A percentile compares a stretch with the other conserved stretches of the same genome.
Evolutionary conservation across 2,329 filamentous ascomycete species (phyloP).

Genomic region (Cercospora zeae-maydis): DNA sequence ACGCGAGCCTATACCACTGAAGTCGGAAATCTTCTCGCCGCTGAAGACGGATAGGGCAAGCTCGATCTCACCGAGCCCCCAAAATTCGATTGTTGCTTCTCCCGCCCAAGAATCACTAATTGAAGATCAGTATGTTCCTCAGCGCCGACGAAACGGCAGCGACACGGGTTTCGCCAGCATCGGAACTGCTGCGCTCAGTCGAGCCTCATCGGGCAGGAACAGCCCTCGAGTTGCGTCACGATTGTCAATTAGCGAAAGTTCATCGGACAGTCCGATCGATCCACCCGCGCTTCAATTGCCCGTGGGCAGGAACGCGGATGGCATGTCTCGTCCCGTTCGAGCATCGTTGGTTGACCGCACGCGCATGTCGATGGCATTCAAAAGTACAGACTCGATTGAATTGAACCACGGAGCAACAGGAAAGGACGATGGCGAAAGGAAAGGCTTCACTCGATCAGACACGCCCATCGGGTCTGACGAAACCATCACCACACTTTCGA

Average conservation of each 20-base stretch:
- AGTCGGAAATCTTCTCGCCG: constrained; percentile 37
- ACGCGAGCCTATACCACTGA: constrained; percentile 31
- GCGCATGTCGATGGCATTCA: constrained; percentile 44
- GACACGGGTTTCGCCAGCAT: constrained; percentile 11
- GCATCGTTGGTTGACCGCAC: constrained; percentile 48
- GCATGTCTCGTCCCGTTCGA: constrained; percentile 24
- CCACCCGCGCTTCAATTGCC: constrained; percentile 5
- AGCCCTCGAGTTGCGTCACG: constrained; percentile 12
- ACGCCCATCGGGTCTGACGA: constrained; percentile 16
- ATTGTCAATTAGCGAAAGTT: constrained; percentile 18
- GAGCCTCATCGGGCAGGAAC: constrained; percentile 16
- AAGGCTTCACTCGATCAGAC: not conserved
- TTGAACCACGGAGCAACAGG: not conserved
- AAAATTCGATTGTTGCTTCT: constrained; percentile 20
- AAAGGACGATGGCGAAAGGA: not conserved
- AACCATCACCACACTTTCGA: constrained; percentile 34
- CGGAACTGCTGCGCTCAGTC: constrained; percentile 9
- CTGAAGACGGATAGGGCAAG: constrained; percentile 30
- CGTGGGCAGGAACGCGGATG: constrained; percentile 13
- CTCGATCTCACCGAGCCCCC: constrained; percentile 9
- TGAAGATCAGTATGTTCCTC: constrained; percentile 8
- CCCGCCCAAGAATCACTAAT: constrained; percentile 20
- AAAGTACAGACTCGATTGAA: constrained; percentile 20
- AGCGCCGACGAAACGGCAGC: constrained; percentile 17
- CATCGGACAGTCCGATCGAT: constrained; percentile 22